A percentile compares a stretch with the other conserved stretches of the same genome.
Conservation (phyloP, 495 filamentous ascomycete species). For the Collariella sp. region DNA sequence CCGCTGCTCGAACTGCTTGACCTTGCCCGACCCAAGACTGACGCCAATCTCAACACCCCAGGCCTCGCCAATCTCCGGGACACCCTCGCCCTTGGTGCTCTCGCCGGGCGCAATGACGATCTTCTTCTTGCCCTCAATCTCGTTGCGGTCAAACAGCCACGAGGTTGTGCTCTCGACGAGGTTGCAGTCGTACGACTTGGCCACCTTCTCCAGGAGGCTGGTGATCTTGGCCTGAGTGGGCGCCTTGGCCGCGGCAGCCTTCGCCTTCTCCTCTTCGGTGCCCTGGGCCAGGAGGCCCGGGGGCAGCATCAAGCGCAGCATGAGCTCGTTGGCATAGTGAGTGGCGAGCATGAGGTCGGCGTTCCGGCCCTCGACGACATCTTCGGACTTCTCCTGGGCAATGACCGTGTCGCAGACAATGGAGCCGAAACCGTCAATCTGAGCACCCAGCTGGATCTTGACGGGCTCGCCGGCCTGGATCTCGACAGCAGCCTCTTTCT, state of each 20-base stretch:
- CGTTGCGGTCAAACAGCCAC: slow-evolving; percentile 91
- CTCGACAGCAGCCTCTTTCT: slow-evolving; percentile 66
- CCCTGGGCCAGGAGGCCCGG: slow-evolving; percentile 75
- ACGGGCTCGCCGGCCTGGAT: slow-evolving; percentile 77
- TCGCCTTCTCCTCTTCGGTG: slow-evolving; percentile 87
- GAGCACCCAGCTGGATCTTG: slow-evolving; percentile 95
- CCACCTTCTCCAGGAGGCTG: slow-evolving; percentile 80
- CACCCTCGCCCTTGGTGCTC: slow-evolving; percentile 79
- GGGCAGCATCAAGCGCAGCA: slow-evolving; percentile 83
- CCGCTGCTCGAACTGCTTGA: slow-evolving; percentile 80
- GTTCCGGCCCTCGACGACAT: slow-evolving; percentile 56
- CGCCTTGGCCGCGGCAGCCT: slow-evolving; percentile 72
- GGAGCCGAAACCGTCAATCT: slow-evolving; percentile 94
- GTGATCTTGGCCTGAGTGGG: slow-evolving; percentile 78
- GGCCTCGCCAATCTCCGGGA: slow-evolving; percentile 85
- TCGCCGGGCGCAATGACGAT: slow-evolving; percentile 86
- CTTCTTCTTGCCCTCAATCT: slow-evolving; percentile 98
- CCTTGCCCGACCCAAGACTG: slow-evolving; percentile 83
- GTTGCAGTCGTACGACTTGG: slow-evolving; percentile 81
- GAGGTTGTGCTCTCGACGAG: slow-evolving; percentile 95
- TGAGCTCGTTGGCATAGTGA: slow-evolving; percentile 90
- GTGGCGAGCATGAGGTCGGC: slow-evolving; percentile 87
- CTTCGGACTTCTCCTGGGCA: slow-evolving; percentile 47
- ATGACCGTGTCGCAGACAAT: slow-evolving; percentile 93
- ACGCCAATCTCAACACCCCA: slow-evolving; percentile 97